Conservation (phyloP, 2,329 filamentous ascomycete genomes). For the Thermoascus crustaceus region DNA sequence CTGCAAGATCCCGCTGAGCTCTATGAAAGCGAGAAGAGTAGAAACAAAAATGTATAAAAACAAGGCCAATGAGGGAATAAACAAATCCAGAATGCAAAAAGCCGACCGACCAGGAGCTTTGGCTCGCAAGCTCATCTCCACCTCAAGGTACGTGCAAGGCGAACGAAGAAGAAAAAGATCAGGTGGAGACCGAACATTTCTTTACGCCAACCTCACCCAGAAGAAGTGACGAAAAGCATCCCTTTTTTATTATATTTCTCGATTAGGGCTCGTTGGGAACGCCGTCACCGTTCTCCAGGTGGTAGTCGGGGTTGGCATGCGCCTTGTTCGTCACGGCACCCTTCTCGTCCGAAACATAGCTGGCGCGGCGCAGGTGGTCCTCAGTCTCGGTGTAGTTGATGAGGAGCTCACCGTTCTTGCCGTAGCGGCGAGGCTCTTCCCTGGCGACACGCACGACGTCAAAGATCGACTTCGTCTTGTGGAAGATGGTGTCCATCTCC, state of each 20-base stretch:
- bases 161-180: too few species aligned
- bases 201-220: too few species aligned
- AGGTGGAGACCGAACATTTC: too few species aligned
- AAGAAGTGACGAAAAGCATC: too few species aligned
- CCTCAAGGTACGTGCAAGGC: too few species aligned
- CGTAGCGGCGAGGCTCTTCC: constrained; percentile 48
- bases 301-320: constrained; percentile 6
- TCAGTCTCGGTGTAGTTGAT: constrained; percentile 43
- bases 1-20: not conserved
- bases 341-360: constrained; percentile 7
- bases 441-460: constrained; percentile 43
- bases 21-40: not conserved
- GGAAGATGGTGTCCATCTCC: constrained; percentile 63
- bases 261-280: constrained; percentile 1
- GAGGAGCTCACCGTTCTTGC: constrained; percentile 50
- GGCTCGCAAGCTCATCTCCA: too few species aligned
- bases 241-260: too few species aligned
- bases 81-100: too few species aligned
- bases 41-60: too few species aligned
- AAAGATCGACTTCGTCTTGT: constrained; percentile 44
- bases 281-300: constrained; percentile 10
- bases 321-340: not conserved
- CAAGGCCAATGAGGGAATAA: too few species aligned
- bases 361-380: constrained; percentile 30
- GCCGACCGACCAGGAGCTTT: too few species aligned